phyloP scores from a whole-genome alignment of 768 basidiomycete species.

The Pleurotus sapidus region DNA sequence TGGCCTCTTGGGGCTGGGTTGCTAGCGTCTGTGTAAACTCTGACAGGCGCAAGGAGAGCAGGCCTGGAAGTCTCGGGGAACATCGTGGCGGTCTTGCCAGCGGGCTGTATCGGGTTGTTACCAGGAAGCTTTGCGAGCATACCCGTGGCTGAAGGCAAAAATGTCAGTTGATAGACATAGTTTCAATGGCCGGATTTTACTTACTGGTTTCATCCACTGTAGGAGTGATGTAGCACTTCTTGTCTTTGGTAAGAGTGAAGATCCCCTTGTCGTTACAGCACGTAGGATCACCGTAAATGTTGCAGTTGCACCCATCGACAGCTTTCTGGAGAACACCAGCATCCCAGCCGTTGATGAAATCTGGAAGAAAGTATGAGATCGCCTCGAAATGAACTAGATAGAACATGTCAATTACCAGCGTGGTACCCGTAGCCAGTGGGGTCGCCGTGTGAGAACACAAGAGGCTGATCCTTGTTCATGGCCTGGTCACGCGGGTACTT shows the following conservation, averaged over 20 bases:
- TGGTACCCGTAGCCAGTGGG: slow-evolving; percentile 62
- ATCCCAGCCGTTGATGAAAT: slow-evolving; percentile 65
- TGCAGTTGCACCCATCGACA: slow-evolving; percentile 51
- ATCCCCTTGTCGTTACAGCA: slow-evolving; percentile 46
- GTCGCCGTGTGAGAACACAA: slow-evolving; percentile 59
- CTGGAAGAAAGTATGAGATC: slow-evolving; percentile 17
- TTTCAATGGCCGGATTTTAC: slow-evolving; percentile 6
- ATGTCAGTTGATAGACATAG: slow-evolving; percentile 1
- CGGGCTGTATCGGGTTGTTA: slow-evolving; percentile 48
- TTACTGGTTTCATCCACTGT: slow-evolving; percentile 45
- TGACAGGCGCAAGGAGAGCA: slow-evolving; percentile 39
- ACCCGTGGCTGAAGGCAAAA: slow-evolving; percentile 35
- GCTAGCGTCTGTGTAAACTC: slow-evolving; percentile 40
- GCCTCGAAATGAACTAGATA: background rate
- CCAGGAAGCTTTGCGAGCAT: slow-evolving; percentile 46
- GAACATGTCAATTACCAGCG: slow-evolving; percentile 34
- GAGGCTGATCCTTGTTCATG: slow-evolving; percentile 46
- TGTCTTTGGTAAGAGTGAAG: slow-evolving; percentile 37
- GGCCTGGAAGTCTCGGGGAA: slow-evolving; percentile 34
- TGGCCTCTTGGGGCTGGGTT: slow-evolving; percentile 33
- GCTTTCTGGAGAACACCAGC: slow-evolving; percentile 49
- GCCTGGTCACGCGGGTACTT: slow-evolving; percentile 40
- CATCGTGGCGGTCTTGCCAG: slow-evolving; percentile 29
- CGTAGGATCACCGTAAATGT: slow-evolving; percentile 37
- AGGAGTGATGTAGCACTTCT: slow-evolving; percentile 43